A percentile compares a stretch with the other conserved stretches of the same genome.
phyloP scores from a whole-genome alignment of 768 basidiomycete species.

The Lactifluus echinatus region DNA sequence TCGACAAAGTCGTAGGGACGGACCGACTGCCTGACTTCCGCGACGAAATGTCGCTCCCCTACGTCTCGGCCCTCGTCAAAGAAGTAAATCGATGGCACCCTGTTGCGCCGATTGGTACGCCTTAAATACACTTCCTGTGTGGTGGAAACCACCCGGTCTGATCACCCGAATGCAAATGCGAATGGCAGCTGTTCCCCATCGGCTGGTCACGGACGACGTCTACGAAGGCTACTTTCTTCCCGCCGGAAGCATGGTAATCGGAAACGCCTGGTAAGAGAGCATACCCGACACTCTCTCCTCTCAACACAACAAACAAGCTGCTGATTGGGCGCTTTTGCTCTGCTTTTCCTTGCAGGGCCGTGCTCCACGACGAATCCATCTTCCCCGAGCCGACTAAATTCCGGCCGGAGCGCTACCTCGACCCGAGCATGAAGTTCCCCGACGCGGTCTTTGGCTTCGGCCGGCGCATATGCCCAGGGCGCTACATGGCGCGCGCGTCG shows the following conservation, averaged over 20 bases:
- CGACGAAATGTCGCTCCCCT: conserved; percentile 23
- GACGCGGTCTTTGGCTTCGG: conserved; percentile 15
- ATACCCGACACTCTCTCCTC: not conserved
- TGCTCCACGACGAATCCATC: conserved; percentile 8
- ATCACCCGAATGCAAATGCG: not conserved
- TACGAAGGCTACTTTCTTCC: conserved; percentile 27
- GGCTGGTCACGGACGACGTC: conserved; percentile 20
- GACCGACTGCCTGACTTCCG: conserved; percentile 24
- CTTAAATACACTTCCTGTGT: not conserved
- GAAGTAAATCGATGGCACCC: conserved; percentile 24
- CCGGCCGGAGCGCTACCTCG: conserved; percentile 15
- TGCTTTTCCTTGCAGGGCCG: conserved; percentile 9
- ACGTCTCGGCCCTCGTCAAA: conserved; percentile 23
- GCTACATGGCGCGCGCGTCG: conserved; percentile 14
- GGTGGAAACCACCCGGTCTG: not conserved
- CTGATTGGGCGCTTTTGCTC: not conserved
- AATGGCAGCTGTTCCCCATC: conserved; percentile 22
- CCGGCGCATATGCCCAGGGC: conserved; percentile 15
- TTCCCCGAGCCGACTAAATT: conserved; percentile 14
- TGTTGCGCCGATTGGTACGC: conserved; percentile 18
- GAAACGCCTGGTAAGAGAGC: conserved; percentile 21
- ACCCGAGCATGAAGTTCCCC: not conserved
- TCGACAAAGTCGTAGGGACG: conserved; percentile 24
- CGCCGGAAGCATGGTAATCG: conserved; percentile 25
- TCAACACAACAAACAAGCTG: not conserved